Conservation (phyloP, 2,329 filamentous ascomycete genomes). For the Ophiostoma sp. region DNA sequence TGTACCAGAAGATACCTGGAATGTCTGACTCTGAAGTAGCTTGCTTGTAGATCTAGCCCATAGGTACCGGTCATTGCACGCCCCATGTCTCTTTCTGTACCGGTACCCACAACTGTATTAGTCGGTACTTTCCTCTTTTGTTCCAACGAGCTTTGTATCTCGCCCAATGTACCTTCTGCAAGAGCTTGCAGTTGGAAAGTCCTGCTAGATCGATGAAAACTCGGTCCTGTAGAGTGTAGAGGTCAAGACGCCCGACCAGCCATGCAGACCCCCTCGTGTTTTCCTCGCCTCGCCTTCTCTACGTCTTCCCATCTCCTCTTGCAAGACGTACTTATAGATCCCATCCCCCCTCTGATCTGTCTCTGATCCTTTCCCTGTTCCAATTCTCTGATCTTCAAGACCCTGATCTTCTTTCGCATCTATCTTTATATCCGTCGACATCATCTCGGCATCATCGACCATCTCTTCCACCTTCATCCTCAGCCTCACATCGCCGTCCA, state of each 20-base stretch:
- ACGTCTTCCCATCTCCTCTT: neutral
- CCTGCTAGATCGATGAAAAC: too few species aligned
- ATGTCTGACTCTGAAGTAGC: neutral
- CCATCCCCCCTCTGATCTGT: neutral
- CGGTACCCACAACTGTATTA: neutral
- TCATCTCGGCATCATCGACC: neutral
- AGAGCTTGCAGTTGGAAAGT: neutral
- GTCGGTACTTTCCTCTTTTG: constrained; percentile 11
- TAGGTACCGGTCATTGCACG: neutral
- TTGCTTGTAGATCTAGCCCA: accelerated
- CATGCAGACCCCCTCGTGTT: too few species aligned
- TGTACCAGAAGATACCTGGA: neutral
- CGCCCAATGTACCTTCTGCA: neutral
- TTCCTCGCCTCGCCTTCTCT: neutral
- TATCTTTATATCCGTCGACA: too few species aligned
- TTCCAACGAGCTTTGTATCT: constrained; percentile 3
- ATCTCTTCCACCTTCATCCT: neutral
- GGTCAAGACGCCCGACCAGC: too few species aligned
- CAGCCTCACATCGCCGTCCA: neutral
- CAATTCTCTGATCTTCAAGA: neutral
- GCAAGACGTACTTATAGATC: neutral
- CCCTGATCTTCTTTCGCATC: neutral
- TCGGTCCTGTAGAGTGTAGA: too few species aligned
- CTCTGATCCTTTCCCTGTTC: neutral
- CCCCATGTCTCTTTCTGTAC: neutral